Conservation (phyloP, 2,329 filamentous ascomycete species). For the Xylariomycetidae sp. region DNA sequence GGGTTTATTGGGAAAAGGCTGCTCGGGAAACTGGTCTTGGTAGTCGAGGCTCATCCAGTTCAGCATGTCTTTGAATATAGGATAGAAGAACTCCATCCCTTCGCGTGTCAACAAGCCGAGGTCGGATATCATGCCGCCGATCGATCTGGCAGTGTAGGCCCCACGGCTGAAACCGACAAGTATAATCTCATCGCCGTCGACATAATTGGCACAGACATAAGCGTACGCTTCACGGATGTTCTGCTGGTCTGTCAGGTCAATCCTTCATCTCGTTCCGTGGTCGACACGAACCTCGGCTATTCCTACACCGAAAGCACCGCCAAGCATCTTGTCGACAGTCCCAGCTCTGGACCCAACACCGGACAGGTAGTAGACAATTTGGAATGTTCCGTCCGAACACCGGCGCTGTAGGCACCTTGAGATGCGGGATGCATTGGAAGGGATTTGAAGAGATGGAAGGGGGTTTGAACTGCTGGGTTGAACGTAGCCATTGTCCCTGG, state of each 20-base stretch:
- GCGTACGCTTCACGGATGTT: conserved; percentile 57
- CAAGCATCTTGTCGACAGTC: conserved; percentile 42
- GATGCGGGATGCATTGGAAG: conserved; percentile 57
- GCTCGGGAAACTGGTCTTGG: conserved; percentile 39
- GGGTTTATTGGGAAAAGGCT: conserved; percentile 44
- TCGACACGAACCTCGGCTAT: conserved; percentile 41
- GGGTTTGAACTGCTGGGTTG: conserved; percentile 32
- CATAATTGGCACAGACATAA: conserved; percentile 57
- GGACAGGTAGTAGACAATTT: conserved; percentile 56
- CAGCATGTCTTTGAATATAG: conserved; percentile 51
- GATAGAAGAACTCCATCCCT: conserved; percentile 48
- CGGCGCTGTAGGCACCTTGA: conserved; percentile 48
- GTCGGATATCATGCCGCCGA: conserved; percentile 46
- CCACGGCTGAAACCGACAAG: conserved; percentile 53
- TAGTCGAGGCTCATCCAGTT: conserved; percentile 42
- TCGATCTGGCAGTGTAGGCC: conserved; percentile 52
- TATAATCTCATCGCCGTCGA: conserved; percentile 50
- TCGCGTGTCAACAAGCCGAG: conserved; percentile 47
- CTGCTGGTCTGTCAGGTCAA: conserved; percentile 13
- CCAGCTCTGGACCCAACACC: conserved; percentile 52
- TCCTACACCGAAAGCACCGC: conserved; percentile 50
- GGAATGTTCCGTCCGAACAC: conserved; percentile 45
- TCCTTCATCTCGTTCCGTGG: too few species aligned
- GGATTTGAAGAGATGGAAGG: conserved; percentile 39
- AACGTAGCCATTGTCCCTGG: conserved; percentile 39